Percentiles rank a stretch among this genome's conserved stretches.
phyloP scores from a whole-genome alignment of 1,139 yeast species.

The Nadsonia starkeyi-henricii region DNA sequence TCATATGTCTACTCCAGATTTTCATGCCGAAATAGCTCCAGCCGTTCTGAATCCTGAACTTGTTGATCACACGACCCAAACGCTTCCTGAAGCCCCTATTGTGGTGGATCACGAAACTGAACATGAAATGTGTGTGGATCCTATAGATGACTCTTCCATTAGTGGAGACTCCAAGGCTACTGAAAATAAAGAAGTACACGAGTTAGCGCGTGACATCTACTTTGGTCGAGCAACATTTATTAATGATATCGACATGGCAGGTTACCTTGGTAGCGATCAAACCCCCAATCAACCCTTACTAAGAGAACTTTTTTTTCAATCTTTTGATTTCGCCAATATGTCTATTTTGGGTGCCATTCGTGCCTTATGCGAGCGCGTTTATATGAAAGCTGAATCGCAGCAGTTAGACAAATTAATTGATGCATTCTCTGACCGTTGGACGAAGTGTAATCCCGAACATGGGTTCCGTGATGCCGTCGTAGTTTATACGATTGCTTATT shows the following conservation, averaged over 20 bases:
- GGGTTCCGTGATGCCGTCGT: slow-evolving; percentile 45
- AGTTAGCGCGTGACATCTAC: too few species aligned
- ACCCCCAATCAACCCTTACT: slow-evolving; percentile 6
- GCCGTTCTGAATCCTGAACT: too few species aligned
- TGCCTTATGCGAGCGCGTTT: slow-evolving; percentile 46
- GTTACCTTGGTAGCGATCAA: not conserved
- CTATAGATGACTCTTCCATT: too few species aligned
- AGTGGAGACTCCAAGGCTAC: too few species aligned
- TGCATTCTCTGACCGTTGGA: slow-evolving; percentile 59
- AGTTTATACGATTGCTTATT: slow-evolving; percentile 60
- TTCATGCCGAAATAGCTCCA: too few species aligned
- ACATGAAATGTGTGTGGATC: too few species aligned
- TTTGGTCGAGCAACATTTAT: not conserved
- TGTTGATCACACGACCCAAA: too few species aligned
- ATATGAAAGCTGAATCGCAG: slow-evolving; percentile 73
- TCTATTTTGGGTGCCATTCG: slow-evolving; percentile 38
- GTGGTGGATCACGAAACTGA: too few species aligned
- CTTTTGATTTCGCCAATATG: slow-evolving; percentile 21
- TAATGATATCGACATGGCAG: not conserved
- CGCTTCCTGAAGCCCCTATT: too few species aligned
- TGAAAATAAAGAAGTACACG: too few species aligned
- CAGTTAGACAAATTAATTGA: slow-evolving; percentile 65
- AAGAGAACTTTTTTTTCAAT: slow-evolving; percentile 17
- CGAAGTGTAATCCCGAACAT: slow-evolving; percentile 31
- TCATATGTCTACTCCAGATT: too few species aligned